Base-by-base conservation (phyloP, 148 eudicot species). In the Heliamphora exappendiculata region DNA sequence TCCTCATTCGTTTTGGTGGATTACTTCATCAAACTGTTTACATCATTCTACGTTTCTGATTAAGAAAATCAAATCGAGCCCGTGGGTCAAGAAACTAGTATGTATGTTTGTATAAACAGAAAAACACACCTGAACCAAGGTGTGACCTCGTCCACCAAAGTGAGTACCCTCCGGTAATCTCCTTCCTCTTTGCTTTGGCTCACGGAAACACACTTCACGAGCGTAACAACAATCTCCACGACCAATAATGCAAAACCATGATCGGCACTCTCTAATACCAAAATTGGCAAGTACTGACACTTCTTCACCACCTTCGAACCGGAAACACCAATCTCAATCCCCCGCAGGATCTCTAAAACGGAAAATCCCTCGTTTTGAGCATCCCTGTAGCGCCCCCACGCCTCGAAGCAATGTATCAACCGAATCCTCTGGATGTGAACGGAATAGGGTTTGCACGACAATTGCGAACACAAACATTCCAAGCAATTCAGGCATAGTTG, bases 121-220 rank as follows among this genome's bases (percentile, higher is more conserved):
- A 28, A 42, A 54, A 7, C 14, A 59, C 78, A 36, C 97, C 92
- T 89, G 80, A 92, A 85, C 97, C 96, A 94, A 7, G 93, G 90
- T 0, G 67, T 70, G 45, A 85, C 84, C 79, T 89, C 97, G 1
- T 79, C 31, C 19, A 86, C 83, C 91, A 92, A 78, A 42, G 22
- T 45, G 54, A 89, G 55, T 33, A 94, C 36, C 37, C 76, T 78
- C 63, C 73, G 4, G 60, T 90, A 92, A 71, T 86, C 86, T 0
- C 64, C 82, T 4, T 28, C 93, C 19, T 81, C 82, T 80, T 83
- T 89, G 54, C 81, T 82, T 70, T 77, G 85, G 73, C 80, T 82
- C 84, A 79, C 45, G 1, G 82, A 76, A 70, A 79, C 87, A 70
- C 92, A 88, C 67, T 89, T 91, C 19, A 84, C 82, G 28, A 92